A percentile compares a stretch with the other conserved stretches of the same genome.
phyloP scores from a whole-genome alignment of 1,139 yeast genomes.

The Maudiozyma humilis region DNA sequence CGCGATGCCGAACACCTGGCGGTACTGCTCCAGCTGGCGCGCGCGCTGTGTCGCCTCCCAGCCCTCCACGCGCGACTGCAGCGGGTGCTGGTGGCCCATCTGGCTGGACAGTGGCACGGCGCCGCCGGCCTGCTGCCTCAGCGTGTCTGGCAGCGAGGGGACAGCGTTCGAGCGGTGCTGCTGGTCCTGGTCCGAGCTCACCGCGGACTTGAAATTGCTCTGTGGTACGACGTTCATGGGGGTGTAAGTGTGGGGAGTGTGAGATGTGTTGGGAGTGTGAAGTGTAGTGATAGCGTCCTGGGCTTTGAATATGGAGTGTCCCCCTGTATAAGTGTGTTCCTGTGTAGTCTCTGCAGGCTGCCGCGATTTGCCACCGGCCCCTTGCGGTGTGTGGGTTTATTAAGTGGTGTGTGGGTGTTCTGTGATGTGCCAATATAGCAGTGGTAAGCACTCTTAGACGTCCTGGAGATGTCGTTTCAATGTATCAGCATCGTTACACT shows the following conservation, averaged over 20 bases:
- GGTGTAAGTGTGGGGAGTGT: neutral
- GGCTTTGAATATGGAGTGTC: too few relatives aligned
- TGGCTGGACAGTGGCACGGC: constrained; percentile 47
- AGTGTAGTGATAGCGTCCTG: too few relatives aligned
- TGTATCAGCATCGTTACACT: too few relatives aligned
- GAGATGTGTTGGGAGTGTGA: neutral
- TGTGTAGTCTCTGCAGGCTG: too few relatives aligned
- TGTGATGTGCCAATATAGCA: too few relatives aligned
- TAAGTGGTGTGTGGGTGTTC: too few relatives aligned
- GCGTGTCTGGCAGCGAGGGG: constrained; percentile 29
- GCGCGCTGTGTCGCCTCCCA: constrained; percentile 79
- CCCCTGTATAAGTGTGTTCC: too few relatives aligned
- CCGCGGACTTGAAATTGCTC: constrained; percentile 17
- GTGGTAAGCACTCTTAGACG: too few relatives aligned
- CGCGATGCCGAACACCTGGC: constrained; percentile 72
- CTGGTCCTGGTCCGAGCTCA: constrained; percentile 19
- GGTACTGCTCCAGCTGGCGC: constrained; percentile 64
- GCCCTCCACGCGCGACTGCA: constrained; percentile 61
- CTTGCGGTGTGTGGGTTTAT: neutral
- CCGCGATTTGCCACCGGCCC: neutral
- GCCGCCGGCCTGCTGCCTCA: constrained; percentile 29
- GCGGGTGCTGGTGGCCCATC: constrained; percentile 79
- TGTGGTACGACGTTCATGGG: constrained; percentile 29
- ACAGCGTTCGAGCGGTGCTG: constrained; percentile 22
- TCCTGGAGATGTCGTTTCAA: too few relatives aligned